Evolutionary conservation across 768 basidiomycete genomes (phyloP).

Genomic region (Pleurotus eryngii): DNA sequence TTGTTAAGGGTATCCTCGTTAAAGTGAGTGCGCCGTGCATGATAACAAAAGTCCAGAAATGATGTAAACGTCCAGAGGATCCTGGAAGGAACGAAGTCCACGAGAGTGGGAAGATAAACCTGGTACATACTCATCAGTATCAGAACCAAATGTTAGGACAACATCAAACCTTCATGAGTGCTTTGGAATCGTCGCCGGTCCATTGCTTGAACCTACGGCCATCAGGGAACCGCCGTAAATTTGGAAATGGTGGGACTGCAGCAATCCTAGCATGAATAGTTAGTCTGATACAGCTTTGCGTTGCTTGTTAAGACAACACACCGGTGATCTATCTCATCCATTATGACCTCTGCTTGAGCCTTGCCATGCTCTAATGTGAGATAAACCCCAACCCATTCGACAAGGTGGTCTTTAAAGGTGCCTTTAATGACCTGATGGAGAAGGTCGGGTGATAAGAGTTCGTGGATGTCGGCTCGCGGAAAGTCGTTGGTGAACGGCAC

Average conservation of each 20-base stretch:
- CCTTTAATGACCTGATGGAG: constrained; percentile 35
- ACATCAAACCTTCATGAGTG: constrained; percentile 7
- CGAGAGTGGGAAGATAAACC: constrained; percentile 20
- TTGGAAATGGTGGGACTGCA: constrained; percentile 4
- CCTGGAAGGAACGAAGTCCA: constrained; percentile 13
- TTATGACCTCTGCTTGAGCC: constrained; percentile 15
- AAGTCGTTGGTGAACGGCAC: constrained; percentile 32
- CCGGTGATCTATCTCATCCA: constrained; percentile 9
- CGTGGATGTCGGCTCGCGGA: constrained; percentile 32
- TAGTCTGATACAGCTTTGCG: neutral
- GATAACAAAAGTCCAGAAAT: constrained; percentile 23
- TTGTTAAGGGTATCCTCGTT: constrained; percentile 4
- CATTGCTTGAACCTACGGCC: constrained; percentile 11
- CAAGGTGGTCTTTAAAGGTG: constrained; percentile 35
- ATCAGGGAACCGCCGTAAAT: constrained; percentile 7
- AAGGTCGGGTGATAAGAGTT: constrained; percentile 26
- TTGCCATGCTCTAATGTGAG: constrained; percentile 15
- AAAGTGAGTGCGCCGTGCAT: constrained; percentile 13
- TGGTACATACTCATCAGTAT: neutral
- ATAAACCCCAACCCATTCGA: constrained; percentile 28
- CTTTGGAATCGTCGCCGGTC: constrained; percentile 12
- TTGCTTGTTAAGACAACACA: neutral
- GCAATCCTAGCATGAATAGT: constrained; percentile 2
- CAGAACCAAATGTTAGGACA: too few relatives aligned
- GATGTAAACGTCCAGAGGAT: constrained; percentile 14